phyloP scores from a whole-genome alignment of 106 monocot genomes.

The Acorus gramineus region DNA sequence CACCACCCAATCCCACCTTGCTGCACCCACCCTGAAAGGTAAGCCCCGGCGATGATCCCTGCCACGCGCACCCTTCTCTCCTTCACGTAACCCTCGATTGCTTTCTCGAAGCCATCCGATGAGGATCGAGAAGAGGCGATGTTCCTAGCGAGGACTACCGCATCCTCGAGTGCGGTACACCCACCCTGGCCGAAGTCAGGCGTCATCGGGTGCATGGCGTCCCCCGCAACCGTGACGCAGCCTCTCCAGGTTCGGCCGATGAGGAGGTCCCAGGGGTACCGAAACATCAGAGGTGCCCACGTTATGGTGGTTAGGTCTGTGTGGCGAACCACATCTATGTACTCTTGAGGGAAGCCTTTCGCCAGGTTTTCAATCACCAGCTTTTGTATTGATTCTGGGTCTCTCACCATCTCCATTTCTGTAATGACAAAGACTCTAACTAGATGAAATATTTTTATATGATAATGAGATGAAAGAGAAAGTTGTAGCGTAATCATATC shows the following conservation, averaged over 20 bases:
- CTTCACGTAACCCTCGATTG: constrained; percentile 12
- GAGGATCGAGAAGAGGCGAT: neutral
- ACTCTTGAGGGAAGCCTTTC: constrained; percentile 19
- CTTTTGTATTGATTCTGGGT: constrained; percentile 16
- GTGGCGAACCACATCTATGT: constrained; percentile 11
- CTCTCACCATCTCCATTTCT: constrained; percentile 11
- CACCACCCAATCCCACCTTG: constrained; percentile 10
- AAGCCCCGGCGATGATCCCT: constrained; percentile 23
- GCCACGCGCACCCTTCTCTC: constrained; percentile 34
- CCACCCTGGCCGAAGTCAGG: constrained; percentile 44
- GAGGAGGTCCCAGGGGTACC: constrained; percentile 33
- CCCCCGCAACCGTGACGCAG: constrained; percentile 31
- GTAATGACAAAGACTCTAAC: neutral
- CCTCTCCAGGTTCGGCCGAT: constrained; percentile 8
- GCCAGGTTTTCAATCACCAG: constrained; percentile 18
- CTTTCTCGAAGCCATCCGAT: neutral
- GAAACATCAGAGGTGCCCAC: constrained; percentile 28
- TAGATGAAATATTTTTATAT: neutral
- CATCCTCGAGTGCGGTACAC: constrained; percentile 35
- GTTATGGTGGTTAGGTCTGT: constrained; percentile 18
- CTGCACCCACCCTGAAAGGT: constrained; percentile 27
- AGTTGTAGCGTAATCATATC: too few species aligned
- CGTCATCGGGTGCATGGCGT: constrained; percentile 47
- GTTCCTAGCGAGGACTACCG: constrained; percentile 18
- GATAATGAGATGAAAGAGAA: too few species aligned